Percentiles rank a stretch among this genome's conserved stretches.
phyloP scores from a whole-genome alignment of 2,329 filamentous ascomycete species.

The Penicillium sp. region DNA sequence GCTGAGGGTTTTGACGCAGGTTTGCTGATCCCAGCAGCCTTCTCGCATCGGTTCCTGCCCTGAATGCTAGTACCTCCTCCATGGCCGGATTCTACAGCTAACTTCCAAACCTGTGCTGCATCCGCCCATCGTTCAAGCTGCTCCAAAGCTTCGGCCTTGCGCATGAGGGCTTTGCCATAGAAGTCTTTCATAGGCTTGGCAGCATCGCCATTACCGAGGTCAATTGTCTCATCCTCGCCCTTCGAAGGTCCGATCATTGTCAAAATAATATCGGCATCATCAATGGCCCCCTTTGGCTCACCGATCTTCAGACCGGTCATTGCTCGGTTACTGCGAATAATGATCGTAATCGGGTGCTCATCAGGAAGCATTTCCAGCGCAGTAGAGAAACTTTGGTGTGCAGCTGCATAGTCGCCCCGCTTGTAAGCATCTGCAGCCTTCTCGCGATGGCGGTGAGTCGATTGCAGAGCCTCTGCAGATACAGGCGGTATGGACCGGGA shows the following conservation, averaged over 20 bases:
- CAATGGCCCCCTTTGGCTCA: constrained; percentile 82
- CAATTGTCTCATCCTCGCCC: constrained; percentile 79
- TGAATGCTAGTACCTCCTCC: constrained; percentile 84
- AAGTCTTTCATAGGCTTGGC: constrained; percentile 88
- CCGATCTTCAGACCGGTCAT: constrained; percentile 90
- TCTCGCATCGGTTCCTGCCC: constrained; percentile 86
- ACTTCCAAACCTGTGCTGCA: constrained; percentile 77
- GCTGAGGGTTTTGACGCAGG: constrained; percentile 51
- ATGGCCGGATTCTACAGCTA: constrained; percentile 79
- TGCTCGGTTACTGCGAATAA: constrained; percentile 90
- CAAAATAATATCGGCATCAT: constrained; percentile 81
- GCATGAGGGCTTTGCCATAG: constrained; percentile 88
- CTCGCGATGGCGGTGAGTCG: constrained; percentile 76
- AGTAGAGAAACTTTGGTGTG: constrained; percentile 78
- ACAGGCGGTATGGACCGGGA: constrained; percentile 63
- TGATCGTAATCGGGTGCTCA: constrained; percentile 79
- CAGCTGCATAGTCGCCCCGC: constrained; percentile 85
- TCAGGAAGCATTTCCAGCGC: constrained; percentile 75
- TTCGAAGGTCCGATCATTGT: constrained; percentile 75
- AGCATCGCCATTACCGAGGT: constrained; percentile 65
- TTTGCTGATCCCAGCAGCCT: constrained; percentile 72
- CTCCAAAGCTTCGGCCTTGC: constrained; percentile 94
- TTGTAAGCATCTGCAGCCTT: constrained; percentile 90
- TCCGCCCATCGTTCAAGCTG: constrained; percentile 94
- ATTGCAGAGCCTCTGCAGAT: constrained; percentile 69